These are phyloP conservation scores for Albizia julibrissin DNA, from an alignment of 306 rosid species.

Conservation along the genomic window DNA sequence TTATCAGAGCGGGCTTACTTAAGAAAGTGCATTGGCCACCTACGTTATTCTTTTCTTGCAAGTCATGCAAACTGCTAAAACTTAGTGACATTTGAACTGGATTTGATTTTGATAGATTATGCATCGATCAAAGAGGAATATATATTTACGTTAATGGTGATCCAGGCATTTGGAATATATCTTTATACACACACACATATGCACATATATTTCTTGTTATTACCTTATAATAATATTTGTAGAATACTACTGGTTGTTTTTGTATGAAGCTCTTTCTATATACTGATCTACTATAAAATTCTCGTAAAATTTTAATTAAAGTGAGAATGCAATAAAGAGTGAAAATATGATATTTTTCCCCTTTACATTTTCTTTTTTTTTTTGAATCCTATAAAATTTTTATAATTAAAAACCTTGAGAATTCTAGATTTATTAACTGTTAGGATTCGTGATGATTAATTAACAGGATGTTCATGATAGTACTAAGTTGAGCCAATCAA, in stretches of 20 bases:
- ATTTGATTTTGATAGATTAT: conserved; percentile 24
- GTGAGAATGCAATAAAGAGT: neutral
- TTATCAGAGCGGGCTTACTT: neutral
- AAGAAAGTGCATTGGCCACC: neutral
- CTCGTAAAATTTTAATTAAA: neutral
- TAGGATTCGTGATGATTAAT: neutral
- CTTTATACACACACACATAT: too few species aligned
- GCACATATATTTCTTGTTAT: too few species aligned
- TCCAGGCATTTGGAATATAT: neutral
- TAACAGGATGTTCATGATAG: conserved; percentile 11
- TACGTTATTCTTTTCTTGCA: neutral
- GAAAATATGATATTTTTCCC: neutral
- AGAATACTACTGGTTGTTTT: neutral
- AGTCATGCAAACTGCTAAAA: conserved; percentile 16
- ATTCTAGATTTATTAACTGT: neutral
- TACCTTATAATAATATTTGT: neutral
- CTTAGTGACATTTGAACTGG: neutral
- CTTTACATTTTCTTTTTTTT: neutral
- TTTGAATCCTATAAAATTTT: neutral
- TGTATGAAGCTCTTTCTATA: too few species aligned
- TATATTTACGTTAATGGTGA: conserved; percentile 15
- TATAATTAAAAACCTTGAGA: neutral
- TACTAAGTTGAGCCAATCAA: conserved; percentile 4
- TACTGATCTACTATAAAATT: too few species aligned
- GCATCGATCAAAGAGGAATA: conserved; percentile 6